Conservation (phyloP, 768 basidiomycete genomes). For the Fomitopsis pulvina region DNA sequence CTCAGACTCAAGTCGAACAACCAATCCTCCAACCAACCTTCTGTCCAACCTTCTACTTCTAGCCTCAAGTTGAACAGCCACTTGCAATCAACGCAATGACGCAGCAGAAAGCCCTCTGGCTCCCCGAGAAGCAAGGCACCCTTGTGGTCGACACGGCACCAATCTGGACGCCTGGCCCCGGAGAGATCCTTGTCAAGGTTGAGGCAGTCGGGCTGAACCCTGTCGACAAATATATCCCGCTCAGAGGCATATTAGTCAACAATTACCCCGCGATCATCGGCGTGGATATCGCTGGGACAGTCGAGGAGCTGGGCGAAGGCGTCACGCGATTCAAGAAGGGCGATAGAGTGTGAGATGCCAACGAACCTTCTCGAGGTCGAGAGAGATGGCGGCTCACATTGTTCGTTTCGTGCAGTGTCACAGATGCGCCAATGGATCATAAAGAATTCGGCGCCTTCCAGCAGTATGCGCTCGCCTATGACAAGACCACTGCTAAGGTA, state of each 20-base stretch:
- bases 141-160: constrained; percentile 4
- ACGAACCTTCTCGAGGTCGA: background rate
- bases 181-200: constrained; percentile 37
- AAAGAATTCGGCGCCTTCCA: constrained; percentile 9
- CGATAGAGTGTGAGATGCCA: constrained; percentile 23
- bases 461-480: constrained; percentile 11
- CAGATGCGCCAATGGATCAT: background rate
- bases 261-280: constrained; percentile 19
- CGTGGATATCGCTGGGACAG: constrained; percentile 12
- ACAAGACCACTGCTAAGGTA: constrained; percentile 9
- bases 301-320: constrained; percentile 26
- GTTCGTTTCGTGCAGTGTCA: background rate
- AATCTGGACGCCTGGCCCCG: constrained; percentile 28
- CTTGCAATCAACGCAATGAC: background rate
- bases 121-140: constrained; percentile 6
- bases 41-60: too few relatives aligned
- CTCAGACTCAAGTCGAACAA: too few relatives aligned
- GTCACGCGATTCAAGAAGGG: constrained; percentile 27
- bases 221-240: constrained; percentile 12
- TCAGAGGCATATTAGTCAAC: constrained; percentile 13
- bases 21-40: too few relatives aligned
- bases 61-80: too few relatives aligned
- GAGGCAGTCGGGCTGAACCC: constrained; percentile 38
- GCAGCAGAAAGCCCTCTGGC: constrained; percentile 11
- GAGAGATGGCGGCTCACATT: background rate